These are phyloP conservation scores for Botryosphaeria agaves DNA, from an alignment of 2,329 filamentous ascomycete genomes.

Conservation along the genomic window DNA sequence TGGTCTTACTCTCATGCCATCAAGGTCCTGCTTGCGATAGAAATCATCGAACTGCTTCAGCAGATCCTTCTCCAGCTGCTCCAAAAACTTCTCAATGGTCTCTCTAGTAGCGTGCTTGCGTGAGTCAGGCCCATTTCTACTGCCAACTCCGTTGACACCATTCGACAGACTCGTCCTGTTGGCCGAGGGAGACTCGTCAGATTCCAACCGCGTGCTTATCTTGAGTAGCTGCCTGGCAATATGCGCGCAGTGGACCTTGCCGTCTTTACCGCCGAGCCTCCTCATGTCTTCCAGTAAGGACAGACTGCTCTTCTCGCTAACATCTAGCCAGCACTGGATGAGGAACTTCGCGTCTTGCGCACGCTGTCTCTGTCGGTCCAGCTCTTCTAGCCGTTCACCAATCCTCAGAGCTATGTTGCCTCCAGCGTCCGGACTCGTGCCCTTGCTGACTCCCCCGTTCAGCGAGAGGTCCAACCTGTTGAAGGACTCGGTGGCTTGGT, in stretches of 20 bases:
- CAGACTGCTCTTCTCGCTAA: slow-evolving; percentile 76
- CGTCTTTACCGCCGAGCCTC: slow-evolving; percentile 68
- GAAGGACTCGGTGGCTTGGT: slow-evolving; percentile 83
- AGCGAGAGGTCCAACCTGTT: slow-evolving; percentile 75
- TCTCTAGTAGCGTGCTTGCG: slow-evolving; percentile 55
- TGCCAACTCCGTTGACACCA: slow-evolving; percentile 33
- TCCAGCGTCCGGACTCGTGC: slow-evolving; percentile 37
- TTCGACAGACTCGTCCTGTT: slow-evolving; percentile 17
- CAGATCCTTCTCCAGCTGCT: slow-evolving; percentile 87
- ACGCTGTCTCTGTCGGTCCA: slow-evolving; percentile 78
- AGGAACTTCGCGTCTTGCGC: slow-evolving; percentile 89
- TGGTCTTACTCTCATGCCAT: slow-evolving; percentile 61
- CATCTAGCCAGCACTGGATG: slow-evolving; percentile 92
- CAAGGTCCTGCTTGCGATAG: slow-evolving; percentile 86
- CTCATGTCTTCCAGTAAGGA: slow-evolving; percentile 79
- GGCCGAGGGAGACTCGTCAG: slow-evolving; percentile 35
- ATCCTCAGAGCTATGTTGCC: slow-evolving; percentile 91
- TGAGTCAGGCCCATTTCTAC: slow-evolving; percentile 20
- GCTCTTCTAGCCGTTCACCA: slow-evolving; percentile 79
- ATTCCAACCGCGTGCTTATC: slow-evolving; percentile 82
- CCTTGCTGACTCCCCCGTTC: slow-evolving; percentile 40
- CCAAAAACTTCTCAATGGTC: slow-evolving; percentile 89
- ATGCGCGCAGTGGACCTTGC: slow-evolving; percentile 84
- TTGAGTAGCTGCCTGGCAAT: slow-evolving; percentile 87
- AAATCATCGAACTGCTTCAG: slow-evolving; percentile 95